phyloP scores from a whole-genome alignment of 2,329 filamentous ascomycete species.

The Venturia nashicola region DNA sequence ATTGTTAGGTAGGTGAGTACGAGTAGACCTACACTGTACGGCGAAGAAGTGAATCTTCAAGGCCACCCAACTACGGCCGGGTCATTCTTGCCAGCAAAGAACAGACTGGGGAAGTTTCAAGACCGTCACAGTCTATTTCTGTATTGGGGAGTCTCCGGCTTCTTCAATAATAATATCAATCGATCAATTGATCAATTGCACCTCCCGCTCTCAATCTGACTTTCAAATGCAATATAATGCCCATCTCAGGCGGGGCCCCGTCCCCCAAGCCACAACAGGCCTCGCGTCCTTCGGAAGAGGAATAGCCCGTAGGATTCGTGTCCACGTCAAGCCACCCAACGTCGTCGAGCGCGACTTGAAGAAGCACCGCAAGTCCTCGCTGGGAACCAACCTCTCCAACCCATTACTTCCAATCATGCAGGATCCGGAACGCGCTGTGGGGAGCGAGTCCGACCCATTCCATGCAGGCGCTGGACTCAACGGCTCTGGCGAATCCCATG shows the following conservation, averaged over 20 bases:
- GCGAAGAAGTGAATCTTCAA: background rate
- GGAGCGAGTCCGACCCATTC: background rate
- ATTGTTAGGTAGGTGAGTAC: background rate
- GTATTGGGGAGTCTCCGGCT: too few species aligned
- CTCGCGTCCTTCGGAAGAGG: background rate
- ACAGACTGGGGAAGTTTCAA: too few species aligned
- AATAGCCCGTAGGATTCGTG: background rate
- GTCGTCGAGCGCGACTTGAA: background rate
- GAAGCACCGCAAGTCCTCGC: background rate
- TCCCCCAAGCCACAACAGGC: background rate
- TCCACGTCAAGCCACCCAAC: background rate
- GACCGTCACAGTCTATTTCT: too few species aligned
- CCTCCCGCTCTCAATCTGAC: background rate
- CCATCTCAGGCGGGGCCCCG: background rate
- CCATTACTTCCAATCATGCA: background rate
- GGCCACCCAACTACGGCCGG: too few species aligned
- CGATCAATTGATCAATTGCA: too few species aligned
- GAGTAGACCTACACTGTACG: too few species aligned
- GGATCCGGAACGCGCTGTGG: background rate
- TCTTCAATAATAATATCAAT: too few species aligned
- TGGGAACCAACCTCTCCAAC: background rate
- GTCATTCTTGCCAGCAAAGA: too few species aligned
- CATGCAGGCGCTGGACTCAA: background rate
- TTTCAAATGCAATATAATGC: slow-evolving; percentile 1
- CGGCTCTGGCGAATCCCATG: slow-evolving; percentile 3